These are phyloP conservation scores for Mrakia blollopis DNA, from an alignment of 768 basidiomycete genomes.

Conservation along the genomic window DNA sequence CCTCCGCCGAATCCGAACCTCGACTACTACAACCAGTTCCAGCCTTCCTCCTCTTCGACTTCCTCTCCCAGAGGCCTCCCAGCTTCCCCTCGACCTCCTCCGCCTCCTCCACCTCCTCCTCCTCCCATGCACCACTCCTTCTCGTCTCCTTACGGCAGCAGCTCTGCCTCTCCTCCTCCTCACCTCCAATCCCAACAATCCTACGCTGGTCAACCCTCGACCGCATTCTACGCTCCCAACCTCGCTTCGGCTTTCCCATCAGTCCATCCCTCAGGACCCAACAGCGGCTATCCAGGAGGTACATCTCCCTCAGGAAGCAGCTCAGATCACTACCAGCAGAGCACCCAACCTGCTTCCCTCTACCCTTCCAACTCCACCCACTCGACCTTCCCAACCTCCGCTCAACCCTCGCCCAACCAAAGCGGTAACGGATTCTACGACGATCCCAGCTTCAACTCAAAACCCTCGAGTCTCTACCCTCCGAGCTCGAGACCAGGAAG, in stretches of 20 bases:
- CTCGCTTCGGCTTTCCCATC: background rate
- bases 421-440: conserved; percentile 13
- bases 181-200: conserved; percentile 1
- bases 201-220: conserved; percentile 1
- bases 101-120: background rate
- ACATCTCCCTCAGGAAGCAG: background rate
- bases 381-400: conserved; percentile 1
- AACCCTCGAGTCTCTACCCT: background rate
- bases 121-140: background rate
- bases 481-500: conserved; percentile 3
- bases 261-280: background rate
- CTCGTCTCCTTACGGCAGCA: background rate
- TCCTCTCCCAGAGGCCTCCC: background rate
- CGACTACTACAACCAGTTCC: conserved; percentile 15
- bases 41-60: background rate
- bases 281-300: background rate
- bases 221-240: background rate
- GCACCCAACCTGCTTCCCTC: background rate
- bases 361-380: conserved; percentile 8
- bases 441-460: background rate
- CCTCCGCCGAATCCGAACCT: background rate
- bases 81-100: background rate
- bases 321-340: background rate
- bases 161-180: background rate
- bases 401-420: background rate